phyloP scores from a whole-genome alignment of 331 rosid genomes.

The Dryas integrifolia region DNA sequence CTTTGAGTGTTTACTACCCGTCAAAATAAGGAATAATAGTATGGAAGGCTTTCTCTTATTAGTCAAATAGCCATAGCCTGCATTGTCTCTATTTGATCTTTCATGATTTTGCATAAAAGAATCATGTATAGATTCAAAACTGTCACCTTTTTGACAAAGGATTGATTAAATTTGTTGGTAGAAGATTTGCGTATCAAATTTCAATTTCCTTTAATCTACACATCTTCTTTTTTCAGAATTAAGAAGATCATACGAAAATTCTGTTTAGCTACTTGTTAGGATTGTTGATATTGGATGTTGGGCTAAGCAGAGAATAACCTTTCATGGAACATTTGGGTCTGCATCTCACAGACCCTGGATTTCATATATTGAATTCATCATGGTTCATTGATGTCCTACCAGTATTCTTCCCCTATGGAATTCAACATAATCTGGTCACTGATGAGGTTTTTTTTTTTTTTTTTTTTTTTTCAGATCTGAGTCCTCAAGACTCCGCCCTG shows the following conservation, averaged over 20 bases:
- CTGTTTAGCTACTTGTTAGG: too few species aligned
- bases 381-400: not conserved
- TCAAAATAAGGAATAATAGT: not conserved
- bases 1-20: not conserved
- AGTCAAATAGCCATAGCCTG: not conserved
- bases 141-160: not conserved
- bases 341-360: not conserved
- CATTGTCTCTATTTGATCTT: not conserved
- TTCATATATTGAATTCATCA: not conserved
- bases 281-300: not conserved
- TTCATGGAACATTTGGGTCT: not conserved
- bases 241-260: not conserved
- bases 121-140: not conserved
- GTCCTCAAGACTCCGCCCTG: slow-evolving; percentile 93
- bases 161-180: not conserved
- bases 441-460: slow-evolving; percentile 29
- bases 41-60: too few species aligned
- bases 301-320: slow-evolving; percentile 7
- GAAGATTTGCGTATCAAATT: not conserved
- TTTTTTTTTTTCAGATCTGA: slow-evolving; percentile 58
- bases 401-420: not conserved
- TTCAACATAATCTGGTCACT: slow-evolving; percentile 23
- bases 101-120: not conserved
- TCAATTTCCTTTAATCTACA: too few species aligned
- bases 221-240: not conserved